Percentiles rank a stretch among this genome's conserved stretches.
These are phyloP conservation scores for Nakazawaea pomicola DNA, from an alignment of 805 yeast species.

Conservation along the genomic window DNA sequence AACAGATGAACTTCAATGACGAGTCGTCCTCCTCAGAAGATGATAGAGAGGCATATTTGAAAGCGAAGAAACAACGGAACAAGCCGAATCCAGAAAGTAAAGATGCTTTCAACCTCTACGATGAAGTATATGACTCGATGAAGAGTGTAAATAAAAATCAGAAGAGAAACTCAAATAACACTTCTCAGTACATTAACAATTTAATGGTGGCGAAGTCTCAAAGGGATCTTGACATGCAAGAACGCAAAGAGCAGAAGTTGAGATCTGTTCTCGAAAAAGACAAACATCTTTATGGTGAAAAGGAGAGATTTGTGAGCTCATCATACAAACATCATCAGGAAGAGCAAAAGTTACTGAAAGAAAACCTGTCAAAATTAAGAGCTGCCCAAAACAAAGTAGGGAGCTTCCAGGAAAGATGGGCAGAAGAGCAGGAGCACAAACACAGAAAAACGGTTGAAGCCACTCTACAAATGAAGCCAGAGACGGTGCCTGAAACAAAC, in stretches of 20 bases:
- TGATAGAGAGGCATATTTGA: conserved; percentile 1
- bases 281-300: conserved; percentile 31
- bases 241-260: conserved; percentile 31
- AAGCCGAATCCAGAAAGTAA: conserved; percentile 13
- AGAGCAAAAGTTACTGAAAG: conserved; percentile 12
- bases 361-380: not conserved
- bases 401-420: not conserved
- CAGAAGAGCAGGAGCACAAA: not conserved
- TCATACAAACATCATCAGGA: conserved; percentile 38
- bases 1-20: conserved; percentile 11
- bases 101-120: conserved; percentile 33
- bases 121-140: conserved; percentile 42
- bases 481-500: conserved; percentile 12
- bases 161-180: conserved; percentile 4
- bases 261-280: conserved; percentile 35
- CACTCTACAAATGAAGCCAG: not conserved
- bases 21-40: conserved; percentile 5
- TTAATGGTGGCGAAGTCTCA: conserved; percentile 38
- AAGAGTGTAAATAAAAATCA: conserved; percentile 22
- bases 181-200: conserved; percentile 32
- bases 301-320: conserved; percentile 43
- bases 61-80: conserved; percentile 2
- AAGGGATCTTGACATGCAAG: conserved; percentile 41
- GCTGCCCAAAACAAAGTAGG: not conserved
- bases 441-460: not conserved